Percentiles rank a stretch among this genome's conserved stretches.
Conservation (phyloP, 768 basidiomycete species). For the Termitomyces sp. region DNA sequence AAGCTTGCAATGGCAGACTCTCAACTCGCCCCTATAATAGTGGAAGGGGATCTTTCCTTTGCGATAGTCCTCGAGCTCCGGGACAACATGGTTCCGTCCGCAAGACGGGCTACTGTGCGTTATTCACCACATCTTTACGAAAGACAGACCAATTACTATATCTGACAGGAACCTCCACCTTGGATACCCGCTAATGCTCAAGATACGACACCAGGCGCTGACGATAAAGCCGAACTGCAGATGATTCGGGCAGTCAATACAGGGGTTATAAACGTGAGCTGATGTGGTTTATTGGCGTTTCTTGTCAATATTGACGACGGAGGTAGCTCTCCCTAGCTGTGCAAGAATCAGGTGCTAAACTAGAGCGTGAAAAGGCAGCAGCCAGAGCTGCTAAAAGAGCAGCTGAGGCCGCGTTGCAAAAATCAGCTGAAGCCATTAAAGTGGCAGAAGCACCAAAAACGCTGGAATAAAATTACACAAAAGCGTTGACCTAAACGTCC, state of each 20-base stretch:
- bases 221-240: constrained; percentile 68
- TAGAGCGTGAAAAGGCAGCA: constrained; percentile 34
- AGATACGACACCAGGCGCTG: constrained; percentile 63
- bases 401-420: not conserved
- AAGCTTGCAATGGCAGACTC: constrained; percentile 78
- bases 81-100: constrained; percentile 57
- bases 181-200: constrained; percentile 75
- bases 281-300: not conserved
- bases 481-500: constrained; percentile 54
- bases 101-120: constrained; percentile 41
- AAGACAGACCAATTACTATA: not conserved
- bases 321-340: constrained; percentile 68
- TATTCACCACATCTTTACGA: not conserved
- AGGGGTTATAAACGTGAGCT: constrained; percentile 70
- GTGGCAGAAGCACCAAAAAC: not conserved
- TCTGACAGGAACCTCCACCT: constrained; percentile 57
- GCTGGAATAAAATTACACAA: constrained; percentile 1
- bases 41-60: constrained; percentile 69
- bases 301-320: not conserved
- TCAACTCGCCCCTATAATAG: constrained; percentile 56
- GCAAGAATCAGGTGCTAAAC: constrained; percentile 76
- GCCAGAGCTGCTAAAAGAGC: constrained; percentile 9
- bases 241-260: constrained; percentile 81
- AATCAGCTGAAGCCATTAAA: not conserved
- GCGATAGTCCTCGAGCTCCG: constrained; percentile 79